Evolutionary conservation across 768 basidiomycete species (phyloP).

Genomic region (Auricularia auricula-judae): DNA sequence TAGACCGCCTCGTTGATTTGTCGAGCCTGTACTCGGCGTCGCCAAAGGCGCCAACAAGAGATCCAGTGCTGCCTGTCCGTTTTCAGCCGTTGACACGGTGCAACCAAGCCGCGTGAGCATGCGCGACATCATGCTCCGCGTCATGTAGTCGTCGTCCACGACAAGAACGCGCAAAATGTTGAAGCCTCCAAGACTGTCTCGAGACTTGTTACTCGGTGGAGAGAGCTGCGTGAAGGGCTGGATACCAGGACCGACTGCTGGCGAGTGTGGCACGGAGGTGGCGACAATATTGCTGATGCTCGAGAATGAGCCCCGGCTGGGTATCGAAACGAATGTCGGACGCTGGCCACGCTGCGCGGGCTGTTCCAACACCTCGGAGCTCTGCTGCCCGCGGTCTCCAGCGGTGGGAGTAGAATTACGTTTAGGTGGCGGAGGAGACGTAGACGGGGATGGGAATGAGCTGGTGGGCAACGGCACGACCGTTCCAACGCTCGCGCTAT

Average conservation of each 20-base stretch:
- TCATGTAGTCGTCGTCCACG: constrained; percentile 75
- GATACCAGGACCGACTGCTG: not conserved
- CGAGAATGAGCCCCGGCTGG: not conserved
- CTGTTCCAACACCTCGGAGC: not conserved
- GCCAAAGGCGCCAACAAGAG: constrained; percentile 37
- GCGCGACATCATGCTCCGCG: constrained; percentile 70
- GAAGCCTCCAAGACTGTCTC: not conserved
- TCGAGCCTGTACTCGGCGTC: not conserved
- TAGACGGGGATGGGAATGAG: not conserved
- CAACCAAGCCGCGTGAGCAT: constrained; percentile 70
- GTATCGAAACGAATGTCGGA: not conserved
- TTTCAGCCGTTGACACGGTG: constrained; percentile 68
- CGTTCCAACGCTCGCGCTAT: not conserved
- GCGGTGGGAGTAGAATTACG: not conserved
- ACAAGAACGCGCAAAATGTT: constrained; percentile 49
- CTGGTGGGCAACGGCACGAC: not conserved
- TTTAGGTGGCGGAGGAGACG: not conserved
- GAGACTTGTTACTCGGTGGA: not conserved
- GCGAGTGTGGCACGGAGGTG: not conserved
- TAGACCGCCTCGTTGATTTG: not conserved
- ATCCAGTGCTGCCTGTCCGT: constrained; percentile 67
- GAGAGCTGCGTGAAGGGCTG: not conserved
- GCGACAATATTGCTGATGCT: not conserved
- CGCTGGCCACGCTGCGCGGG: not conserved
- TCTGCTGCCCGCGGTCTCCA: not conserved